Evolutionary conservation across 306 rosid genomes (phyloP).

Genomic region (Begonia fuchsioides): DNA sequence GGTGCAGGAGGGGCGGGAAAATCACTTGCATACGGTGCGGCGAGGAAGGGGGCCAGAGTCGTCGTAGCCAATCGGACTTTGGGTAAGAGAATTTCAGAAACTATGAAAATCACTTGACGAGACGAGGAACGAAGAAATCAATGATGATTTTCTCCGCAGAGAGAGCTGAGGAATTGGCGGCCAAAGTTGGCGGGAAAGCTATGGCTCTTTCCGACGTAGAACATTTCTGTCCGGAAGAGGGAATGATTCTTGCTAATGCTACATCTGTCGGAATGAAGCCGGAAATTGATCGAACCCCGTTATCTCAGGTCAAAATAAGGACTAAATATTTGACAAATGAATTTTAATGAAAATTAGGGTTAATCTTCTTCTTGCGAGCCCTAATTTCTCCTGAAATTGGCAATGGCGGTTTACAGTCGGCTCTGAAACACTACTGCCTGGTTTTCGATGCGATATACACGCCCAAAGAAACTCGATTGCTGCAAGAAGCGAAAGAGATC

Average conservation of each 20-base stretch:
- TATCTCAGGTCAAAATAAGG: slow-evolving; percentile 15
- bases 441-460: slow-evolving; percentile 45
- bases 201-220: slow-evolving; percentile 21
- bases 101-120: neutral
- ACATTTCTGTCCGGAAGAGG: slow-evolving; percentile 17
- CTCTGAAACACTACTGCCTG: slow-evolving; percentile 25
- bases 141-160: slow-evolving; percentile 13
- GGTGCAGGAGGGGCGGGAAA: slow-evolving; percentile 26
- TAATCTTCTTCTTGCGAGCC: neutral
- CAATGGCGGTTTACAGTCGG: slow-evolving; percentile 13
- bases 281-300: slow-evolving; percentile 11
- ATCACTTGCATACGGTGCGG: slow-evolving; percentile 13
- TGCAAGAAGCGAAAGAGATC: slow-evolving; percentile 24
- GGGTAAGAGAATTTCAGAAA: slow-evolving; percentile 8
- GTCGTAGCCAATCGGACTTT: slow-evolving; percentile 24
- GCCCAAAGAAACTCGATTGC: slow-evolving; percentile 32
- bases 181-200: slow-evolving; percentile 30
- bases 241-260: slow-evolving; percentile 19
- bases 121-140: neutral
- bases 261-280: slow-evolving; percentile 25
- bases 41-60: slow-evolving; percentile 37
- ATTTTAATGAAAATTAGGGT: neutral
- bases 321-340: neutral
- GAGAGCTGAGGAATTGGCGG: slow-evolving; percentile 29
- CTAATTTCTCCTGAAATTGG: neutral